Evolutionary conservation across 2,329 filamentous ascomycete genomes (phyloP).

Genomic region (Alternaria ventricosa): DNA sequence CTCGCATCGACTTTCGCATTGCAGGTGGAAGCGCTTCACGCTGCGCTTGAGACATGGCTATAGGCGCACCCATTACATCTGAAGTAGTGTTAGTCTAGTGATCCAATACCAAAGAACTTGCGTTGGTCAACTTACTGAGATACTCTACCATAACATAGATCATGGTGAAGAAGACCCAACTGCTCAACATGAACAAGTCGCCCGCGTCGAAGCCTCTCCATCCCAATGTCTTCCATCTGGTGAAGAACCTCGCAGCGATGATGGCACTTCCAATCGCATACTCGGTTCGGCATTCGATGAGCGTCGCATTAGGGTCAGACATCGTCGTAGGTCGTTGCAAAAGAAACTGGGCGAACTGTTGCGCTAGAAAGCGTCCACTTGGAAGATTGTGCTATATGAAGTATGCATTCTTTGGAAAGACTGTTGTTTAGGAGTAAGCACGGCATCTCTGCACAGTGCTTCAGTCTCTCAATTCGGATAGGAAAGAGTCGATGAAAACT

Average conservation of each 20-base stretch:
- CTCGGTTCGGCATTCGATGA: neutral
- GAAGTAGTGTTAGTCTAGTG: neutral
- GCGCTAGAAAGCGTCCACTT: neutral
- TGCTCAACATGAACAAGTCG: no score
- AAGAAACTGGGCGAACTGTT: neutral
- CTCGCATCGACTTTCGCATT: neutral
- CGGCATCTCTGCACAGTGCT: neutral
- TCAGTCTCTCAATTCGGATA: neutral
- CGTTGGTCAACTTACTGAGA: neutral
- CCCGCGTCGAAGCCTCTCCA: no score
- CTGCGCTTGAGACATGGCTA: constrained; percentile 5
- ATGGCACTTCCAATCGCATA: neutral
- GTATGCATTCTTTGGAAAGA: neutral
- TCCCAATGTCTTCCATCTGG: neutral
- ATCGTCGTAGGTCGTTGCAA: neutral
- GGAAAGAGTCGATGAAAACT: neutral
- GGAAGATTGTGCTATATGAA: neutral
- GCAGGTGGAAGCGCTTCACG: neutral
- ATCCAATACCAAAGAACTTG: neutral
- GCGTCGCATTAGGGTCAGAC: neutral
- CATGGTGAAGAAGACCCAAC: neutral
- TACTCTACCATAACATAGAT: constrained; percentile 3
- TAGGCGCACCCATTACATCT: neutral
- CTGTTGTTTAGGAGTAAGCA: neutral
- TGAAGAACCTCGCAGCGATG: neutral